These are phyloP conservation scores for Epichloe hybrida DNA, from an alignment of 2,329 filamentous ascomycete genomes.

Conservation along the genomic window DNA sequence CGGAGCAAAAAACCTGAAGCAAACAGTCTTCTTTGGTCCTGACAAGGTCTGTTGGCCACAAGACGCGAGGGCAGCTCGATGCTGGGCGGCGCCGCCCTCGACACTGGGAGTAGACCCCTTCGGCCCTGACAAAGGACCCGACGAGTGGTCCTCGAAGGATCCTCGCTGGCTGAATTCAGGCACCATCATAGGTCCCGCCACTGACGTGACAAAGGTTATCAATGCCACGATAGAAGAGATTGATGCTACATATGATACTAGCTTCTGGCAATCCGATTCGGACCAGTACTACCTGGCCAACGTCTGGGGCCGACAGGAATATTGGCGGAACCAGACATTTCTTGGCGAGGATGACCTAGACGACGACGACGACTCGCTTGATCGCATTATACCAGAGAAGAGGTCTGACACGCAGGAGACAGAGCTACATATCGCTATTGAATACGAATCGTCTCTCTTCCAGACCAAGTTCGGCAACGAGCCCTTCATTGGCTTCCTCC, in stretches of 20 bases:
- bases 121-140: constrained; percentile 21
- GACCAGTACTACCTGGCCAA: constrained; percentile 32
- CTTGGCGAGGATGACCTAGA: constrained; percentile 9
- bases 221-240: constrained; percentile 17
- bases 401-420: constrained; percentile 10
- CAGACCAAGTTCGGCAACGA: constrained; percentile 25
- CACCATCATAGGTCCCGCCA: constrained; percentile 28
- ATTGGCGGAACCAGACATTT: constrained; percentile 21
- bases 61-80: constrained; percentile 22
- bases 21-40: constrained; percentile 29
- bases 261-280: constrained; percentile 25
- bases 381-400: constrained; percentile 12
- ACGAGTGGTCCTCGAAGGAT: constrained; percentile 17
- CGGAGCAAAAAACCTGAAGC: constrained; percentile 18
- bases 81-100: constrained; percentile 26
- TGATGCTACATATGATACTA: constrained; percentile 18
- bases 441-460: constrained; percentile 27
- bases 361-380: constrained; percentile 6
- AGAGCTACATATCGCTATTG: constrained; percentile 24
- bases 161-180: constrained; percentile 32
- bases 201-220: constrained; percentile 15
- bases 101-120: constrained; percentile 19
- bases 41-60: constrained; percentile 32
- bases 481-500: constrained; percentile 19
- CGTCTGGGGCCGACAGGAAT: constrained; percentile 29